Base-by-base conservation (phyloP, 768 basidiomycete species). In the Trametes elegans region DNA sequence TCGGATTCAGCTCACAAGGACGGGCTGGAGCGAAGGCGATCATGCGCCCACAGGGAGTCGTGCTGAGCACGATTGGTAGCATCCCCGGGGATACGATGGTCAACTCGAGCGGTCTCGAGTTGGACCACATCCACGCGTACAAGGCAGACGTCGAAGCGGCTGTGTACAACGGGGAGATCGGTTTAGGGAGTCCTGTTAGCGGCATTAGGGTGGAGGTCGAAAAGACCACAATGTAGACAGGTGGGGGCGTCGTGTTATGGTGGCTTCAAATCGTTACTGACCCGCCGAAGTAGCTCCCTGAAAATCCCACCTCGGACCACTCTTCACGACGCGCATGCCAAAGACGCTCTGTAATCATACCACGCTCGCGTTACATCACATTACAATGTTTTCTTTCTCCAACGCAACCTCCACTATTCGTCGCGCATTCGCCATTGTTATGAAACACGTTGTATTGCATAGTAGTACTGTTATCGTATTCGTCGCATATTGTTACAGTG, bases 201-300 rank as follows among this genome's bases (percentile, higher is more conserved):
- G 67, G 68, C 5, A 70, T 70, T 28, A 52, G 68, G 45, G 66
- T 70, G 19, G 67, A 70, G 24, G 66, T 70, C 19, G 67, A 70
- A 61, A 68, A 66, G 61, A 68, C 67, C 26, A 66, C 67, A 32
- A 68, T 66, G 68, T 67, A 41, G 31, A 53, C 14, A 47, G 38
- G 53, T 54, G 45, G 47, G 53, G n/a, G 3, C 7, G 7, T n/a
- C n/a, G 3, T 13, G 19, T 3, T 1, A 4, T 46, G 10, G 8
- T 5, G 9, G 7, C 5, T 6, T 10, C 16, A 13, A 9, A 8
- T 4, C 1, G 5, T 34, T 9, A 16, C 42, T 53, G 1, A 53
- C 13, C 18, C 1, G 0, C 2, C 2, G 1, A n/a, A 5, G n/a
- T 21, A 45, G 43, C 36, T 38, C 43, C 42, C 49, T 28, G 39